Conservation (phyloP, 23 red algal species). For the Gracilaria domingensis region DNA sequence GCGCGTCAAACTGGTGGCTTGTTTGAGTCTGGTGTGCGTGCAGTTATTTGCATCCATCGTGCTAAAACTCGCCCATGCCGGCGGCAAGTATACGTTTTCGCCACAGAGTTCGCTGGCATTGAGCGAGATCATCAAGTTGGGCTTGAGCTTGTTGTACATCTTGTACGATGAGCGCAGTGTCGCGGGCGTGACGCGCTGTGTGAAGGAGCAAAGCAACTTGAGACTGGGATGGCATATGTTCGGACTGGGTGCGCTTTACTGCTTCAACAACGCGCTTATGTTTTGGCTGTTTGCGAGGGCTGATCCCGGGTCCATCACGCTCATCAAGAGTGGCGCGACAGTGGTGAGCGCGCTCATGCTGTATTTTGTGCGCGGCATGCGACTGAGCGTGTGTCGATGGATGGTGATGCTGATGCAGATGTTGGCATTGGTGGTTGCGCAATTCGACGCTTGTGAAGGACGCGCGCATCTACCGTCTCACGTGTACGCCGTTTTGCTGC, state of each 20-base stretch:
- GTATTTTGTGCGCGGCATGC: constrained; percentile 40
- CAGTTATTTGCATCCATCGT: constrained; percentile 51
- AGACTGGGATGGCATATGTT: constrained; percentile 29
- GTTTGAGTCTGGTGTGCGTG: constrained; percentile 17
- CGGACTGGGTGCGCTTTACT: constrained; percentile 38
- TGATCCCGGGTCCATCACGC: constrained; percentile 53
- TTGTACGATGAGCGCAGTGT: background rate
- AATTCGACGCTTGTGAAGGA: constrained; percentile 40
- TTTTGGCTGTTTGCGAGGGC: constrained; percentile 58
- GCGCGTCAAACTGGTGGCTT: constrained; percentile 40
- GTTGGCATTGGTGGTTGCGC: constrained; percentile 39
- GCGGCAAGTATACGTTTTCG: constrained; percentile 42
- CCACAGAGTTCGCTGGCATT: constrained; percentile 49
- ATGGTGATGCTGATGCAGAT: constrained; percentile 47
- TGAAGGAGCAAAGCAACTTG: background rate
- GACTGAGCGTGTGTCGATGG: constrained; percentile 34
- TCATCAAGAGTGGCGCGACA: constrained; percentile 42
- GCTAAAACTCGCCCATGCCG: constrained; percentile 24
- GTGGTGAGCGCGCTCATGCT: constrained; percentile 40
- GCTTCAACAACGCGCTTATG: constrained; percentile 51
- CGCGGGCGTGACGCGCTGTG: background rate
- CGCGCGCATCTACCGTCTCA: background rate
- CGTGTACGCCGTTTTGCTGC: constrained; percentile 45
- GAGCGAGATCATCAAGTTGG: constrained; percentile 50
- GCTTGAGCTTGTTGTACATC: constrained; percentile 15